These are phyloP conservation scores for Aspergillus sparsus DNA, from an alignment of 495 filamentous ascomycete genomes.

Conservation along the genomic window DNA sequence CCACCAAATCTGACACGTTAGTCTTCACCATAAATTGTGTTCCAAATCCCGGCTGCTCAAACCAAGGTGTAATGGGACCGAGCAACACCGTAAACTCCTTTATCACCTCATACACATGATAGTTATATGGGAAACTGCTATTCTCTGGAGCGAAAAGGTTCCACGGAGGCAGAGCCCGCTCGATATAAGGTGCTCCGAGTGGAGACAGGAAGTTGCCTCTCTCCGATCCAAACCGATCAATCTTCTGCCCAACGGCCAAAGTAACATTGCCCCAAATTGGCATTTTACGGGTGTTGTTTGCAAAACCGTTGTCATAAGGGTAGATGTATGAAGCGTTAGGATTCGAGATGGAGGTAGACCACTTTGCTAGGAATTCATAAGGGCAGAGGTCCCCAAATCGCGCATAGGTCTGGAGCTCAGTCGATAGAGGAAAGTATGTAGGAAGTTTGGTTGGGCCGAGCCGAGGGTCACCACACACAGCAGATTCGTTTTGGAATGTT, in stretches of 20 bases:
- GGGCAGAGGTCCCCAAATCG: not conserved
- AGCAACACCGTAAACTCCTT: not conserved
- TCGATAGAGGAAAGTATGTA: not conserved
- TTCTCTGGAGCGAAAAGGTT: slow-evolving; percentile 31
- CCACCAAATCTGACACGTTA: not conserved
- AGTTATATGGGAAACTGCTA: not conserved
- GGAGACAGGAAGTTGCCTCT: slow-evolving; percentile 43
- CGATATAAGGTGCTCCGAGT: slow-evolving; percentile 49
- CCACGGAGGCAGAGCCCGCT: slow-evolving; percentile 50
- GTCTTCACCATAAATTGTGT: not conserved
- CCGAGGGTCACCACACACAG: not conserved
- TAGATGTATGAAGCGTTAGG: not conserved
- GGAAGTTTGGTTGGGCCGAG: not conserved
- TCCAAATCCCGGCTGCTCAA: not conserved
- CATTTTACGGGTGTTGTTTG: not conserved
- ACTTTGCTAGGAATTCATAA: not conserved
- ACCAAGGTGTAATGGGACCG: not conserved
- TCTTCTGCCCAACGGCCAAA: not conserved
- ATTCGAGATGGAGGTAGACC: not conserved
- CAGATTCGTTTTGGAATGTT: not conserved
- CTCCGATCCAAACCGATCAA: slow-evolving; percentile 47
- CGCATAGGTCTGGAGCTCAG: not conserved
- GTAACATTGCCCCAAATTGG: not conserved
- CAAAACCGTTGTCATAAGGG: not conserved
- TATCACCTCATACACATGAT: not conserved